Percentiles rank a stretch among this genome's conserved stretches.
phyloP scores from a whole-genome alignment of 805 yeast species.

The Kregervanrija pseudodelftensis region DNA sequence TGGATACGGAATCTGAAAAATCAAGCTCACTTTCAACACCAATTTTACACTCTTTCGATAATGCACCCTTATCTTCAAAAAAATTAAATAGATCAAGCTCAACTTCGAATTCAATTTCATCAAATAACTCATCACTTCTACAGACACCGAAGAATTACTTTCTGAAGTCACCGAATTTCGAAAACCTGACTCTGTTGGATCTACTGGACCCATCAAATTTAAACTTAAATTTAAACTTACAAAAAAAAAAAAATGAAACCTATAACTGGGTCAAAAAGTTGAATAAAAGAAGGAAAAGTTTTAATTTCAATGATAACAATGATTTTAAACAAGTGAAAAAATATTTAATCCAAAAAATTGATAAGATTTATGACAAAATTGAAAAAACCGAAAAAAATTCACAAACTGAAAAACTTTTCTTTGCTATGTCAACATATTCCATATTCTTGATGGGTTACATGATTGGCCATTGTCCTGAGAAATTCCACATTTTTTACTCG shows the following conservation, averaged over 20 bases:
- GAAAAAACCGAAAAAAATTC: conserved; percentile 35
- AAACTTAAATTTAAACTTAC: conserved; percentile 13
- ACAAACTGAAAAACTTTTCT: conserved; percentile 70
- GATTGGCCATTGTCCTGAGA: conserved; percentile 70
- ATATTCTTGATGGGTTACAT: conserved; percentile 68
- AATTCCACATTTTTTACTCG: conserved; percentile 73
- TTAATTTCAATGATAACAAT: conserved; percentile 19
- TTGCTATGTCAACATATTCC: conserved; percentile 61
- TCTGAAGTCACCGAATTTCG: conserved; percentile 15
- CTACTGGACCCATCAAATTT: conserved; percentile 24
- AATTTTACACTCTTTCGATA: no score
- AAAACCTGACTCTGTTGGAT: conserved; percentile 24
- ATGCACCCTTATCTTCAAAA: no score
- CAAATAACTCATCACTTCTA: no score
- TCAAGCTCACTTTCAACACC: no score
- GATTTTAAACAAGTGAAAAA: conserved; percentile 22
- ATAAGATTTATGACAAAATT: conserved; percentile 31
- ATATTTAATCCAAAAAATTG: conserved; percentile 24
- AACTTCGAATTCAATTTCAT: no score
- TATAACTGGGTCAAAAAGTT: conserved; percentile 23
- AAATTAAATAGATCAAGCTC: no score
- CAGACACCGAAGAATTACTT: conserved; percentile 4
- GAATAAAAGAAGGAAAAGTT: conserved; percentile 14
- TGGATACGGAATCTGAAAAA: no score
- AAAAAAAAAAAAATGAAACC: conserved; percentile 19